phyloP scores from a whole-genome alignment of 495 filamentous ascomycete species.

The Xylaria acuta region DNA sequence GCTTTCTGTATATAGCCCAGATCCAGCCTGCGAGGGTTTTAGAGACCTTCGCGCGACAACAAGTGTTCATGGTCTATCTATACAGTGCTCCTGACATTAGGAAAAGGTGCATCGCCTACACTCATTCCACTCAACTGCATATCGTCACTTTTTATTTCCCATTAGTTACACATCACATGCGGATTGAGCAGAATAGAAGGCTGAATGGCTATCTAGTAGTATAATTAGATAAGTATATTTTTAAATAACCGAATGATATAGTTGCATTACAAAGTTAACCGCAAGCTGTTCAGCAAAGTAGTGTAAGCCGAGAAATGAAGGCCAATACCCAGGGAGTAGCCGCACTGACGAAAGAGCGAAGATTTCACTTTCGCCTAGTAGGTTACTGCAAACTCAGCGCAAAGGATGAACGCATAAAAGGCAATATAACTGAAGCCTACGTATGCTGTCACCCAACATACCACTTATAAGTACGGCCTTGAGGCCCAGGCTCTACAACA shows the following conservation, averaged over 20 bases:
- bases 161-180: background rate
- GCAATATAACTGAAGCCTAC: background rate
- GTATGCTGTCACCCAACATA: background rate
- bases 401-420: background rate
- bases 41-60: background rate
- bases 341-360: background rate
- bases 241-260: background rate
- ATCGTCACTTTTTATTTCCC: background rate
- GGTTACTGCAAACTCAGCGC: background rate
- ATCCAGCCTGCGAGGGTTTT: background rate
- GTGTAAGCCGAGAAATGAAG: background rate
- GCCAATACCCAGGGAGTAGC: background rate
- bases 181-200: background rate
- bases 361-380: background rate
- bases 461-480: background rate
- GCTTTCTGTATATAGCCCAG: background rate
- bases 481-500: background rate
- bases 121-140: background rate
- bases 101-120: background rate
- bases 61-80: background rate
- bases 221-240: background rate
- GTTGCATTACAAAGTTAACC: background rate
- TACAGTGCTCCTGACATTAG: background rate
- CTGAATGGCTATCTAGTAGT: background rate
- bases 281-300: background rate